Evolutionary conservation across 2,329 filamentous ascomycete genomes (phyloP).

Genomic region (Epichloe festucae): DNA sequence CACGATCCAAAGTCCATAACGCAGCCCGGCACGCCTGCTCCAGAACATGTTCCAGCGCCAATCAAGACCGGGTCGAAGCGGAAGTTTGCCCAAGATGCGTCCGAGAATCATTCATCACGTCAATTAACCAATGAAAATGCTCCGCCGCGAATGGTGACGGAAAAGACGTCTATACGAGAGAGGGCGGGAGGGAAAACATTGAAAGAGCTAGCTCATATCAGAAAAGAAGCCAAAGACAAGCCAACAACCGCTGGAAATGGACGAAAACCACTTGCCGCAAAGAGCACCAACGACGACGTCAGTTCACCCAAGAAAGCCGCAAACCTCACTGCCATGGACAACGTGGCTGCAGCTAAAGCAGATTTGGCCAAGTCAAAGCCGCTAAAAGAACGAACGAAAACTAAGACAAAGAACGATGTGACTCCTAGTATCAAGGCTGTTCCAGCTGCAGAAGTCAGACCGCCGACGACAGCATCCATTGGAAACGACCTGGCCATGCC

Average conservation of each 20-base stretch:
- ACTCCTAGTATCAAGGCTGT: conserved; percentile 11
- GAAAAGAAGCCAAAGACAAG: conserved; percentile 27
- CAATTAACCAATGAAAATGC: conserved; percentile 17
- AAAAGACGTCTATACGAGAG: conserved; percentile 19
- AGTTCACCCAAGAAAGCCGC: conserved; percentile 42
- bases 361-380: conserved; percentile 18
- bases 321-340: conserved; percentile 22
- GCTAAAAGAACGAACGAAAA: conserved; percentile 13
- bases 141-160: conserved; percentile 6
- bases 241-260: conserved; percentile 15
- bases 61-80: conserved; percentile 42
- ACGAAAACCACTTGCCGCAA: conserved; percentile 39
- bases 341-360: conserved; percentile 26
- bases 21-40: not conserved
- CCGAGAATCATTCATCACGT: conserved; percentile 22
- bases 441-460: conserved; percentile 8
- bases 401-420: conserved; percentile 15
- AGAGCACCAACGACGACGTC: conserved; percentile 48
- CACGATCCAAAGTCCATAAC: not conserved
- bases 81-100: conserved; percentile 45
- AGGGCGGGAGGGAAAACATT: conserved; percentile 28
- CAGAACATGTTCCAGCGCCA: conserved; percentile 10
- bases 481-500: conserved; percentile 13
- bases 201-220: conserved; percentile 31
- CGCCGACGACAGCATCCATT: conserved; percentile 8